These are phyloP conservation scores for Termitomyces bulborhizus DNA, from an alignment of 768 basidiomycete species.

Conservation along the genomic window DNA sequence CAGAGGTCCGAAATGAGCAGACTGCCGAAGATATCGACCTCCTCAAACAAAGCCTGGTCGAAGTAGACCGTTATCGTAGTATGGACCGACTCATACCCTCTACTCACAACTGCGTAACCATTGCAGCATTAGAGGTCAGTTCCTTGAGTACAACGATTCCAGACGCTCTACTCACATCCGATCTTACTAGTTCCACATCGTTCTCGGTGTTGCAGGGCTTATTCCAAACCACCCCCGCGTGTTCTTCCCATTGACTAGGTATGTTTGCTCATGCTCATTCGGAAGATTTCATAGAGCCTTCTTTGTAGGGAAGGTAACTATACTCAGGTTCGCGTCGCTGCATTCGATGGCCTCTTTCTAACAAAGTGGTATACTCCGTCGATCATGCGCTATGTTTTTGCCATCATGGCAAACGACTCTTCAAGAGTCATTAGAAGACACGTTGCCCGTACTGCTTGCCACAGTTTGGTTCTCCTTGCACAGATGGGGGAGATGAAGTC, in stretches of 20 bases:
- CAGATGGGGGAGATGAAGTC: slow-evolving; percentile 90
- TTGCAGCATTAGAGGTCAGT: slow-evolving; percentile 83
- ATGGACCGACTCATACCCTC: slow-evolving; percentile 96
- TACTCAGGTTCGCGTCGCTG: slow-evolving; percentile 83
- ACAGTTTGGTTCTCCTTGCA: slow-evolving; percentile 79
- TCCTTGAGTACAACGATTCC: neutral
- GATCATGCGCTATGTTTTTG: slow-evolving; percentile 83
- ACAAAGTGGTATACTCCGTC: slow-evolving; percentile 82
- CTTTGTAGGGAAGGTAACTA: slow-evolving; percentile 88
- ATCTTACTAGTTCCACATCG: slow-evolving; percentile 62
- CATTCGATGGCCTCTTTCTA: slow-evolving; percentile 91
- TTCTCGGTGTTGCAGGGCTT: slow-evolving; percentile 70
- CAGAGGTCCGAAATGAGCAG: slow-evolving; percentile 60
- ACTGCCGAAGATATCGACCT: slow-evolving; percentile 65
- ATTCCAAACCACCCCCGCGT: slow-evolving; percentile 69
- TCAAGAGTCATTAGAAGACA: slow-evolving; percentile 81
- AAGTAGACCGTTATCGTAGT: slow-evolving; percentile 87
- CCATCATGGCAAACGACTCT: slow-evolving; percentile 81
- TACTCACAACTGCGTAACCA: slow-evolving; percentile 87
- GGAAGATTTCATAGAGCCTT: neutral
- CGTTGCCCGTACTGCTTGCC: slow-evolving; percentile 79
- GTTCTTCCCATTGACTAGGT: slow-evolving; percentile 91
- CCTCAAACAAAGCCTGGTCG: slow-evolving; percentile 67
- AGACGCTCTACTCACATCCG: neutral
- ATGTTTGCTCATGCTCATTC: slow-evolving; percentile 14